Conservation (phyloP, 257 asterid species). For the Petrea volubilis region DNA sequence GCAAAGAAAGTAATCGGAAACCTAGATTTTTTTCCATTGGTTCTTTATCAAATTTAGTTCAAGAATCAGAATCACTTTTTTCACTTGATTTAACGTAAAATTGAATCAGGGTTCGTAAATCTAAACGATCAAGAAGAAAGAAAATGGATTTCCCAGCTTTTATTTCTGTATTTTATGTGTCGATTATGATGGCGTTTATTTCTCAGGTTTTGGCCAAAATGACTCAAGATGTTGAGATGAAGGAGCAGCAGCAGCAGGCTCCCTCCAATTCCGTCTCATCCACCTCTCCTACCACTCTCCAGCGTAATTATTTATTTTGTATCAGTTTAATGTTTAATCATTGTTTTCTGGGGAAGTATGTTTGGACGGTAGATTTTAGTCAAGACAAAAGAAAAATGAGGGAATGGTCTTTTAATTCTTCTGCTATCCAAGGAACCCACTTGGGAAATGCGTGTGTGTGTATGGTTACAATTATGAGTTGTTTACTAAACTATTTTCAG, state of each 20-base stretch:
- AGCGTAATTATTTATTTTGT: slow-evolving; percentile 41
- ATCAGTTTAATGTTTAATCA: background rate
- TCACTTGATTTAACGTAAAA: slow-evolving; percentile 24
- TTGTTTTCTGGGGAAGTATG: background rate
- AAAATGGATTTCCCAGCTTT: slow-evolving; percentile 24
- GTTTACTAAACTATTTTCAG: background rate
- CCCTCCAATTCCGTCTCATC: slow-evolving; percentile 48
- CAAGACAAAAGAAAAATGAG: background rate
- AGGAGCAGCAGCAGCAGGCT: slow-evolving; percentile 70
- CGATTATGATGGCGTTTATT: slow-evolving; percentile 29
- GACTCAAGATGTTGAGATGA: slow-evolving; percentile 95
- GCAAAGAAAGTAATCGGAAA: slow-evolving; percentile 40
- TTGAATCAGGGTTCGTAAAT: background rate
- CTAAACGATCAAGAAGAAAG: background rate
- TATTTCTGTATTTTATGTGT: slow-evolving; percentile 25
- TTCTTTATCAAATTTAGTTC: slow-evolving; percentile 23
- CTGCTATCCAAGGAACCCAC: background rate
- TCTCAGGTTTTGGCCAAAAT: slow-evolving; percentile 52
- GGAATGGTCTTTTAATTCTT: background rate
- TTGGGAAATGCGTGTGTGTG: background rate
- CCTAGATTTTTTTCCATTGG: slow-evolving; percentile 26
- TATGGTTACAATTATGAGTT: background rate
- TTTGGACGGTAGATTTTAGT: background rate
- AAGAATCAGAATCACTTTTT: slow-evolving; percentile 13
- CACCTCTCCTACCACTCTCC: slow-evolving; percentile 54